These are phyloP conservation scores for Apostasia ramifera DNA, from an alignment of 106 monocot species.

Conservation along the genomic window DNA sequence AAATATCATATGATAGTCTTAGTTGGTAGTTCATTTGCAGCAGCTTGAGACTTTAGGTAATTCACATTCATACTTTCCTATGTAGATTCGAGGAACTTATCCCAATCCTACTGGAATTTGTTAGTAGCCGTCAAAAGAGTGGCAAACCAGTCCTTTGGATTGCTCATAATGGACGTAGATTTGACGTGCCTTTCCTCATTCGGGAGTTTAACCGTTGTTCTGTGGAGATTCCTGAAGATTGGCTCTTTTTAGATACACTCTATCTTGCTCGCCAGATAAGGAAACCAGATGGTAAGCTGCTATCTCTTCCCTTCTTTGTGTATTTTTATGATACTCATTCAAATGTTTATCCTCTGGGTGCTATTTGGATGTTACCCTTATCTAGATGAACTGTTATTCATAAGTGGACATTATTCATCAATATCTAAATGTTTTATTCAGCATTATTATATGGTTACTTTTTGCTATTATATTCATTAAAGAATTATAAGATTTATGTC, in stretches of 20 bases:
- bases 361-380: too few species aligned
- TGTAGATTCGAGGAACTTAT: conserved; percentile 72
- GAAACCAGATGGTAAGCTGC: conserved; percentile 59
- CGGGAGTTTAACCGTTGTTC: conserved; percentile 66
- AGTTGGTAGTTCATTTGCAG: neutral
- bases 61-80: conserved; percentile 2
- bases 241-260: conserved; percentile 85
- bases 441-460: too few species aligned
- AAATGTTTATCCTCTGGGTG: too few species aligned
- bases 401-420: too few species aligned
- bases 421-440: too few species aligned
- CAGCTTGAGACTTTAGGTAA: neutral
- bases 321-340: neutral
- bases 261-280: conserved; percentile 59
- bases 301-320: neutral
- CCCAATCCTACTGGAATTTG: conserved; percentile 66
- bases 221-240: conserved; percentile 55
- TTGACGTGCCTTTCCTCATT: conserved; percentile 87
- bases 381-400: too few species aligned
- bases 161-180: conserved; percentile 79
- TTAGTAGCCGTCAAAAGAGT: conserved; percentile 45
- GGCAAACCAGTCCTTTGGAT: conserved; percentile 69
- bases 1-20: neutral
- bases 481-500: too few species aligned
- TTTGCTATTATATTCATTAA: too few species aligned